phyloP scores from a whole-genome alignment of 192 early-diverging fungal species.

The Coemansia sp. region DNA sequence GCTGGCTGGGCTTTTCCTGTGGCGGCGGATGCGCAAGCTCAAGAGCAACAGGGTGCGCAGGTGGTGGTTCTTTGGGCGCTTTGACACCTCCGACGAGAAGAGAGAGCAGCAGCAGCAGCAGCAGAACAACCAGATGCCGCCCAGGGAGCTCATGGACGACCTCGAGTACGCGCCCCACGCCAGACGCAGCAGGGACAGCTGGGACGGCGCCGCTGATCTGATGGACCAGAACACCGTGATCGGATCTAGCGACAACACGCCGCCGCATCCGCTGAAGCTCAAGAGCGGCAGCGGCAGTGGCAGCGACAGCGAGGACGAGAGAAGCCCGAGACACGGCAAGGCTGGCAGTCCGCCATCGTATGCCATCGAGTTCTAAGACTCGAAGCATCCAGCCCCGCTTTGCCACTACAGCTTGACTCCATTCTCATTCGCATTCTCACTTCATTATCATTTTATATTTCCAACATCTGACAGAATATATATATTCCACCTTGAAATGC shows the following conservation, averaged over 20 bases:
- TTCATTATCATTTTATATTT: neutral
- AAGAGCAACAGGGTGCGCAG: constrained; percentile 24
- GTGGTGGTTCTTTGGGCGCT: constrained; percentile 44
- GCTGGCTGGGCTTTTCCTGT: constrained; percentile 12
- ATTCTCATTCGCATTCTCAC: neutral
- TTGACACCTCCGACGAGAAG: constrained; percentile 15
- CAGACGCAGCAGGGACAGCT: no score
- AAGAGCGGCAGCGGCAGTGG: neutral
- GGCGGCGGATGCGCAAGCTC: constrained; percentile 6
- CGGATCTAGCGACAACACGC: neutral
- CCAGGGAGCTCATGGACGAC: constrained; percentile 3
- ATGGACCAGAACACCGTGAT: neutral
- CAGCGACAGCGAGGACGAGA: neutral
- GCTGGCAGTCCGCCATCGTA: neutral
- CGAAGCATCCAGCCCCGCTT: no score
- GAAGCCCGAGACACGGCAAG: neutral
- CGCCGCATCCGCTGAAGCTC: neutral
- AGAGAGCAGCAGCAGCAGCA: neutral
- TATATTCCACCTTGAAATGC: neutral
- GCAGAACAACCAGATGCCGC: neutral
- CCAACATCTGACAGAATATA: no score
- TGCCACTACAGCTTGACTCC: neutral
- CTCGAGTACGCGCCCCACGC: constrained; percentile 5
- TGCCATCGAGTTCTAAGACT: constrained; percentile 4
- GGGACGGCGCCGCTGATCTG: neutral